Conservation (phyloP, 139 green algal species). For the Bryopsis sp. region DNA sequence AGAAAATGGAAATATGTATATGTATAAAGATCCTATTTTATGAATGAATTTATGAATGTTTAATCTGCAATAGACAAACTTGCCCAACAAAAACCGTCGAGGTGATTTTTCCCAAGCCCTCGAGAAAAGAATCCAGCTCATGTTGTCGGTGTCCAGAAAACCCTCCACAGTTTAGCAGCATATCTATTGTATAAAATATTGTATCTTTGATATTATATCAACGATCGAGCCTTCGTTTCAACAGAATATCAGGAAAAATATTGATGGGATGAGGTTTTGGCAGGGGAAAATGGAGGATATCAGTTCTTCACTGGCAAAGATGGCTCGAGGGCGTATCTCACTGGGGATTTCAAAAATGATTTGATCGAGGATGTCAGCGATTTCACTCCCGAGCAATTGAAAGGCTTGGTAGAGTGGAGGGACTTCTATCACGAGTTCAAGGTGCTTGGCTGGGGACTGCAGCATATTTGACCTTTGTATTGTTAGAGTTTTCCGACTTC, state of each 20-base stretch:
- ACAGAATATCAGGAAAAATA: background rate
- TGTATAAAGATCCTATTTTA: background rate
- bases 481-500: too few relatives aligned
- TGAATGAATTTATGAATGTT: too few relatives aligned
- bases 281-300: constrained; percentile 41
- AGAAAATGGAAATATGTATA: too few relatives aligned
- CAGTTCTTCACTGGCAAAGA: constrained; percentile 46
- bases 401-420: constrained; percentile 40
- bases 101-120: too few relatives aligned
- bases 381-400: constrained; percentile 36
- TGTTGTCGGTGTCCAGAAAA: too few relatives aligned
- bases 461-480: too few relatives aligned
- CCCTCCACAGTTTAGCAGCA: background rate
- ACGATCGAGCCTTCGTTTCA: background rate
- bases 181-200: background rate
- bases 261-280: background rate
- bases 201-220: constrained; percentile 19
- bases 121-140: too few relatives aligned
- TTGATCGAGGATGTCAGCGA: constrained; percentile 43
- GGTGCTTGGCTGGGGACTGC: too few relatives aligned
- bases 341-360: constrained; percentile 47
- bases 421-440: constrained; percentile 44
- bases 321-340: constrained; percentile 38
- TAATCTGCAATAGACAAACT: too few relatives aligned
- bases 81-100: background rate